Percentiles rank a stretch among this genome's conserved stretches.
phyloP scores from a whole-genome alignment of 2,329 filamentous ascomycete species.

The Claviceps fusiformis region DNA sequence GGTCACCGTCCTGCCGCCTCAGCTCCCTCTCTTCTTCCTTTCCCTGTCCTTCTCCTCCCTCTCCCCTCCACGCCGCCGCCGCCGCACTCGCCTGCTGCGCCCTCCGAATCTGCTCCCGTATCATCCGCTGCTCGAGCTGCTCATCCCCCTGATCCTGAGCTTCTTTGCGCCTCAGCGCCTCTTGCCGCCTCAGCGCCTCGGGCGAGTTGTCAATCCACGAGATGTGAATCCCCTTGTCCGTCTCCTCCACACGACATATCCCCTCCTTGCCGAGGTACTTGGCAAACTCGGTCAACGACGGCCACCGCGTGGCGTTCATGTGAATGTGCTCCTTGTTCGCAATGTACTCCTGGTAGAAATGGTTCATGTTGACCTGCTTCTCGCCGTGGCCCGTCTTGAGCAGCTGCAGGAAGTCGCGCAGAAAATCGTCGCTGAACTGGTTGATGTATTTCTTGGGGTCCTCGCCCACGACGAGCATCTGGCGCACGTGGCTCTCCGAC shows the following conservation, averaged over 20 bases:
- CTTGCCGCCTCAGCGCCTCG: slow-evolving; percentile 66
- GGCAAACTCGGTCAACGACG: slow-evolving; percentile 76
- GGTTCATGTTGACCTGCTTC: slow-evolving; percentile 78
- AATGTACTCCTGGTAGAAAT: slow-evolving; percentile 93
- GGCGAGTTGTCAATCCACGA: slow-evolving; percentile 87
- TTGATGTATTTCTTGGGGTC: slow-evolving; percentile 75
- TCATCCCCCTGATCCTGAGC: slow-evolving; percentile 83
- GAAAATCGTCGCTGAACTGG: slow-evolving; percentile 70
- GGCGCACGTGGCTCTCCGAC: slow-evolving; percentile 75
- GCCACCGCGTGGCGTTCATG: slow-evolving; percentile 89
- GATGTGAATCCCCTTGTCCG: slow-evolving; percentile 70
- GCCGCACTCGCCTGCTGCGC: slow-evolving; percentile 41
- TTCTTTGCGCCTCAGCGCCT: slow-evolving; percentile 72
- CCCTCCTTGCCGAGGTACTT: slow-evolving; percentile 78
- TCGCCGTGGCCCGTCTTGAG: slow-evolving; percentile 78
- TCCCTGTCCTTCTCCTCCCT: slow-evolving; percentile 25
- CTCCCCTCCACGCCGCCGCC: slow-evolving; percentile 25
- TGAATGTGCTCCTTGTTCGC: slow-evolving; percentile 67
- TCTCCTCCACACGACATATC: slow-evolving; percentile 81
- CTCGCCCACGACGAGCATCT: slow-evolving; percentile 76
- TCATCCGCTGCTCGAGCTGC: slow-evolving; percentile 69
- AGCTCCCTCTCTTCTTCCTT: slow-evolving; percentile 31
- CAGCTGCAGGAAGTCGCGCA: slow-evolving; percentile 62
- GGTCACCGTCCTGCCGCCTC: slow-evolving; percentile 49
- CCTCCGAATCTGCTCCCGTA: slow-evolving; percentile 70